A percentile compares a stretch with the other conserved stretches of the same genome.
Conservation (phyloP, 176 grass and related monocot species). For the Ampelocalamus luodianensis region DNA sequence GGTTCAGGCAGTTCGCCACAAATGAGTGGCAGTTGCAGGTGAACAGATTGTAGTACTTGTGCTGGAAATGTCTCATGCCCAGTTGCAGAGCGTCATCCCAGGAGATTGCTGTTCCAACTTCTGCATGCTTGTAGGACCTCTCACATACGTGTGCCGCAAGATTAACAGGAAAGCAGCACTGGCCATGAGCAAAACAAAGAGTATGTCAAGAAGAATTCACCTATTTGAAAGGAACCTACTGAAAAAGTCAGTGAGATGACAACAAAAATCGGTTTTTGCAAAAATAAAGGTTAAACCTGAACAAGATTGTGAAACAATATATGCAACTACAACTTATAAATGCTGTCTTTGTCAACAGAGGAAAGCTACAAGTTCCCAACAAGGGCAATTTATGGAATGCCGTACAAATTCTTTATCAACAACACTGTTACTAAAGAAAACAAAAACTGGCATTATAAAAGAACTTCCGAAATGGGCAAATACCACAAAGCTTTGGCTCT, state of each 20-base stretch:
- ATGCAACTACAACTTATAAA: neutral
- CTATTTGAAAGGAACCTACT: neutral
- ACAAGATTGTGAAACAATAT: constrained; percentile 14
- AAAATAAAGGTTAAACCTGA: neutral
- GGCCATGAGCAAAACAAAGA: constrained; percentile 19
- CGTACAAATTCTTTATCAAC: constrained; percentile 16
- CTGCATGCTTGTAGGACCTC: constrained; percentile 68
- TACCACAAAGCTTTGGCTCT: neutral
- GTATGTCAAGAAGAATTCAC: constrained; percentile 7
- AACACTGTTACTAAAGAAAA: constrained; percentile 22
- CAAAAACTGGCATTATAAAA: neutral
- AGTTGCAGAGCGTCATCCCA: constrained; percentile 75
- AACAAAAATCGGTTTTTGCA: neutral
- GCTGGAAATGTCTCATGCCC: constrained; percentile 75
- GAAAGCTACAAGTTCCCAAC: neutral
- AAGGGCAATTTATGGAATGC: neutral
- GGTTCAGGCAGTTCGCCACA: constrained; percentile 74
- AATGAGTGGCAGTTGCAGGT: constrained; percentile 89
- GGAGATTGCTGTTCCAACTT: constrained; percentile 68
- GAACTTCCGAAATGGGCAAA: neutral
- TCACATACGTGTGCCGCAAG: constrained; percentile 62
- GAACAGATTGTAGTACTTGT: constrained; percentile 93
- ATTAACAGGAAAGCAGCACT: constrained; percentile 95
- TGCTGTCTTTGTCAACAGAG: neutral
- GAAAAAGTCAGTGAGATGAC: neutral